Evolutionary conservation across 306 rosid genomes (phyloP).

Genomic region (Ceratonia siliqua): DNA sequence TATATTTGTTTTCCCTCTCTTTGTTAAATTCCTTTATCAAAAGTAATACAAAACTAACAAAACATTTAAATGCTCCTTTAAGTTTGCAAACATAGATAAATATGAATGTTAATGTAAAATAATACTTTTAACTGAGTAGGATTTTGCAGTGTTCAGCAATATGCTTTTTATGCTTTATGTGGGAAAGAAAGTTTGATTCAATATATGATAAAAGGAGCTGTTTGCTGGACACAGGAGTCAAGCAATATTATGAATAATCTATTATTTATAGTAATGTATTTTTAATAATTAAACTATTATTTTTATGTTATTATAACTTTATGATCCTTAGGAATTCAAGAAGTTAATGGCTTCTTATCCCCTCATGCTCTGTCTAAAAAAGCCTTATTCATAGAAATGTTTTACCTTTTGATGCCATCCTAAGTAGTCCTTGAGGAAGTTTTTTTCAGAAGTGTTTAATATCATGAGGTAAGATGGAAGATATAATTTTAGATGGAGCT

Average conservation of each 20-base stretch:
- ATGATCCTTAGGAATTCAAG: neutral
- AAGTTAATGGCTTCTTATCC: neutral
- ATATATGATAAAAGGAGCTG: neutral
- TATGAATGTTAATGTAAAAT: neutral
- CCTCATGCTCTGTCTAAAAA: neutral
- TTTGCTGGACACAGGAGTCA: neutral
- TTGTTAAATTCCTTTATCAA: neutral
- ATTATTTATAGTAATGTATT: neutral
- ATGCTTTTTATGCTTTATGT: neutral
- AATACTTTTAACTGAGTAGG: neutral
- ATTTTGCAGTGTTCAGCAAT: neutral
- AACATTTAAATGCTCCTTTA: neutral
- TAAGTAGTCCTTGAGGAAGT: neutral
- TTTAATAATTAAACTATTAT: neutral
- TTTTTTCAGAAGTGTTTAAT: neutral
- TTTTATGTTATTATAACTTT: neutral
- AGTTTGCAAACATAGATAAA: slow-evolving; percentile 7
- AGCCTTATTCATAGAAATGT: neutral
- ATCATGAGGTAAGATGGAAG: slow-evolving; percentile 4
- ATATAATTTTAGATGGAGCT: slow-evolving; percentile 1
- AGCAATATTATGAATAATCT: neutral
- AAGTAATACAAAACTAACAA: neutral
- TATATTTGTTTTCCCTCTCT: neutral
- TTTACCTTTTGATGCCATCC: slow-evolving; percentile 25
- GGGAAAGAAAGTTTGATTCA: slow-evolving; percentile 2